A percentile compares a stretch with the other conserved stretches of the same genome.
Evolutionary conservation across 306 rosid species (phyloP).

Genomic region (Argentina anserina): DNA sequence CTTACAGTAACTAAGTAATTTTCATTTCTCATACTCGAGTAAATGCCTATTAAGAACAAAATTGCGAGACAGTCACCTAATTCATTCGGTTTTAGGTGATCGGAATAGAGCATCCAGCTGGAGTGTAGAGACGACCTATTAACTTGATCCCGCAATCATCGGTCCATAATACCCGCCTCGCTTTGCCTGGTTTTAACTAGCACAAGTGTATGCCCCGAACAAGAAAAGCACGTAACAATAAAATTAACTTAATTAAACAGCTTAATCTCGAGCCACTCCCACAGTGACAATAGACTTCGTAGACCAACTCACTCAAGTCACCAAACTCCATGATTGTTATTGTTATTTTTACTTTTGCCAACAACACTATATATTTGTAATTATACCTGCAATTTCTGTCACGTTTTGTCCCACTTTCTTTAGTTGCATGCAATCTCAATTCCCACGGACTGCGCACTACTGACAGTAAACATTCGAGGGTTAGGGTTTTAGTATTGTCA

Average conservation of each 20-base stretch:
- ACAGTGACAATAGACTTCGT: neutral
- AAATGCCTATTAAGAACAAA: too few species aligned
- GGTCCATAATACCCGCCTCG: constrained; percentile 31
- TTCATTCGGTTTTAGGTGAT: neutral
- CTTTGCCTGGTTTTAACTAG: constrained; percentile 29
- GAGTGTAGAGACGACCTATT: constrained; percentile 41
- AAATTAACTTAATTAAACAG: neutral
- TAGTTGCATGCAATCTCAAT: neutral
- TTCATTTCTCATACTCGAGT: too few species aligned
- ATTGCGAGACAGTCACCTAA: neutral
- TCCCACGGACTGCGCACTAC: neutral
- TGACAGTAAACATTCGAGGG: too few species aligned
- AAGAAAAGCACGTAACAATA: neutral
- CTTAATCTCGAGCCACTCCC: constrained; percentile 66
- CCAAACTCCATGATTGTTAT: neutral
- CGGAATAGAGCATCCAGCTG: neutral
- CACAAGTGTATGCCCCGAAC: constrained; percentile 26
- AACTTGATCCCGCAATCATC: constrained; percentile 52
- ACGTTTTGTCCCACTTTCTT: constrained; percentile 5
- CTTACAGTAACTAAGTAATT: too few species aligned
- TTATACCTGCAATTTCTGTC: constrained; percentile 19
- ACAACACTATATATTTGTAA: neutral
- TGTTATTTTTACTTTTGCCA: neutral
- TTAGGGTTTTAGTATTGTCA: too few species aligned
- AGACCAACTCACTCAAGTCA: too few species aligned